Conservation (phyloP, 495 filamentous ascomycete genomes). For the Sphaerosporella brunnea region DNA sequence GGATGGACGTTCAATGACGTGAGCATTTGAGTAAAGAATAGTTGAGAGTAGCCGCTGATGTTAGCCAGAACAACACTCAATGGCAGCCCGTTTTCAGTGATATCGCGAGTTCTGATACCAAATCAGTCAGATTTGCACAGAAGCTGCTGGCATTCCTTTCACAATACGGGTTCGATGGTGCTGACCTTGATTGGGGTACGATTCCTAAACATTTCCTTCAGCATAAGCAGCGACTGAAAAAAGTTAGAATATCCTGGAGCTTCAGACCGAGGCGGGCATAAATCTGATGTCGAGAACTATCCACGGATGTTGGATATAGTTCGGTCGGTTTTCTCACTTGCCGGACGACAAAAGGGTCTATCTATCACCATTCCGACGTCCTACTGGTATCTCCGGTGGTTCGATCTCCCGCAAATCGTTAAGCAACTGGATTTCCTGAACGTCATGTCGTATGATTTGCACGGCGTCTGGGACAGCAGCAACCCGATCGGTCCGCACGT, state of each 20-base stretch:
- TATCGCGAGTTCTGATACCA: slow-evolving; percentile 18
- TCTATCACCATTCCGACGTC: slow-evolving; percentile 31
- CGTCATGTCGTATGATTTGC: slow-evolving; percentile 32
- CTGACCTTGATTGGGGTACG: slow-evolving; percentile 25
- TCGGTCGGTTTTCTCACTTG: slow-evolving; percentile 15
- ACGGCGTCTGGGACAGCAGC: slow-evolving; percentile 27
- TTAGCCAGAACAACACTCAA: slow-evolving; percentile 22
- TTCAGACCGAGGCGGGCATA: slow-evolving; percentile 30
- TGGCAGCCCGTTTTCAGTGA: slow-evolving; percentile 28
- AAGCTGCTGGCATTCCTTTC: slow-evolving; percentile 32
- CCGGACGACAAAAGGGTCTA: slow-evolving; percentile 24
- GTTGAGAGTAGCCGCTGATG: too few relatives aligned
- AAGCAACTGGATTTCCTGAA: slow-evolving; percentile 36
- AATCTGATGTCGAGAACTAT: slow-evolving; percentile 31
- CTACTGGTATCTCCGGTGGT: slow-evolving; percentile 39
- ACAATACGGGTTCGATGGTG: slow-evolving; percentile 35
- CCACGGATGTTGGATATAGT: slow-evolving; percentile 28
- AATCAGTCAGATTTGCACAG: slow-evolving; percentile 29
- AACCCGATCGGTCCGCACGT: too few relatives aligned
- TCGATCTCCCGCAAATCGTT: slow-evolving; percentile 31
- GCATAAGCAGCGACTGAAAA: not conserved
- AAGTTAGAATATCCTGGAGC: slow-evolving; percentile 36
- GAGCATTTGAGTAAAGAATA: too few relatives aligned
- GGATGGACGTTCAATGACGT: slow-evolving; percentile 34
- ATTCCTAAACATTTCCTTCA: not conserved